Conservation (phyloP, 257 asterid species). For the Capsicum rhomboideum region DNA sequence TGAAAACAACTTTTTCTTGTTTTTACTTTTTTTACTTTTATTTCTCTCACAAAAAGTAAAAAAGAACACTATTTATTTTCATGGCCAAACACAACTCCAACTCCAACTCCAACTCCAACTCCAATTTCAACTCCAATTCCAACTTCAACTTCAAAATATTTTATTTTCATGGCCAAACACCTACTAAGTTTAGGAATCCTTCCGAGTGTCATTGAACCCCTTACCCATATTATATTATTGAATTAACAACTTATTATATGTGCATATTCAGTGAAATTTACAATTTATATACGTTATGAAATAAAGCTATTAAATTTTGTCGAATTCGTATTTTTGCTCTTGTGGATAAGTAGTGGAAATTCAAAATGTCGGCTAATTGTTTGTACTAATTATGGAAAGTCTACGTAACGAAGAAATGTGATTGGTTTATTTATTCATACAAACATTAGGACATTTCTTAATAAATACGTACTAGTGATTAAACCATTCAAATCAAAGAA, state of each 20-base stretch:
- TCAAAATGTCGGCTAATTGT: background rate
- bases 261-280: background rate
- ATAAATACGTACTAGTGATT: background rate
- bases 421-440: background rate
- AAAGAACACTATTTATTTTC: too few species aligned
- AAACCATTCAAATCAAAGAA: background rate
- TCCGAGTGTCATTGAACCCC: too few species aligned
- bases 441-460: background rate
- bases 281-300: background rate
- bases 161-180: too few species aligned
- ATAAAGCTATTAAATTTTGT: background rate
- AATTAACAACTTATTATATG: background rate
- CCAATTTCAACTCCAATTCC: too few species aligned
- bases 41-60: too few species aligned
- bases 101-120: too few species aligned
- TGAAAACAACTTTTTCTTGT: too few species aligned
- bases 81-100: too few species aligned
- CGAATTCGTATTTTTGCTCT: background rate
- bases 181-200: too few species aligned
- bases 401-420: background rate
- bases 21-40: too few species aligned
- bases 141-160: too few species aligned
- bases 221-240: background rate
- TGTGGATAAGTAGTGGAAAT: background rate
- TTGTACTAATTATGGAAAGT: background rate